These are phyloP conservation scores for Triticum dicoccoides DNA, from an alignment of 176 grass and related monocot genomes.

Conservation along the genomic window DNA sequence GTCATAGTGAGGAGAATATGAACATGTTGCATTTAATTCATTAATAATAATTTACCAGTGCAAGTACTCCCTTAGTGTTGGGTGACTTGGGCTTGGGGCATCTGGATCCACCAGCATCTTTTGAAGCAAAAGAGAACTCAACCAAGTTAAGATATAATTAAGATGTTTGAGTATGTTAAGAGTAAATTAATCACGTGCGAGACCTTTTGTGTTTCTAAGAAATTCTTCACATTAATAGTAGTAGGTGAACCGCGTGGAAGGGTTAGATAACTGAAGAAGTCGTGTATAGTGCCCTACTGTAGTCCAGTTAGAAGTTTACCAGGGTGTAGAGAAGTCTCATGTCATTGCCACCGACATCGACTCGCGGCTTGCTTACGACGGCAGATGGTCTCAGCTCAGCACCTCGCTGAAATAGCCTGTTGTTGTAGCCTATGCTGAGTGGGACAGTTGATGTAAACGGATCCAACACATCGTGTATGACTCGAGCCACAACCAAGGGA, in stretches of 20 bases:
- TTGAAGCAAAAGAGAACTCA: not conserved
- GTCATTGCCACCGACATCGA: conserved; percentile 62
- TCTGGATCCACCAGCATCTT: conserved; percentile 78
- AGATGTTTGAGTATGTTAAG: not conserved
- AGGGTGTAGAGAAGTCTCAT: conserved; percentile 59
- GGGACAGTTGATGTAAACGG: conserved; percentile 44
- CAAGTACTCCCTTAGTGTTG: conserved; percentile 72
- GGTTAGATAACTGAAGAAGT: not conserved
- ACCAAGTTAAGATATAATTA: not conserved
- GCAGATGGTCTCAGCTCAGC: conserved; percentile 58
- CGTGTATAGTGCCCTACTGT: not conserved
- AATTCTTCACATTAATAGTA: not conserved
- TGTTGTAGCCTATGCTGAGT: conserved; percentile 52
- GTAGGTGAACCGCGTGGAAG: not conserved
- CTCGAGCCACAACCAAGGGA: conserved; percentile 44
- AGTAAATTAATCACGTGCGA: not conserved
- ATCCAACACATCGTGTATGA: conserved; percentile 66
- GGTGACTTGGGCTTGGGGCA: conserved; percentile 65
- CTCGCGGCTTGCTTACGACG: conserved; percentile 40
- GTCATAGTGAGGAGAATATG: not conserved
- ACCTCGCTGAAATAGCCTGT: conserved; percentile 42
- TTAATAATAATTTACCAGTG: conserved; percentile 51
- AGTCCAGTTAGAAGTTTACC: conserved; percentile 37
- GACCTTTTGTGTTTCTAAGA: not conserved
- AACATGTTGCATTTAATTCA: not conserved